Percentiles rank a stretch among this genome's conserved stretches.
Conservation (phyloP, 1,284 basidiomycete species). For the Porogramme epimiltina region DNA sequence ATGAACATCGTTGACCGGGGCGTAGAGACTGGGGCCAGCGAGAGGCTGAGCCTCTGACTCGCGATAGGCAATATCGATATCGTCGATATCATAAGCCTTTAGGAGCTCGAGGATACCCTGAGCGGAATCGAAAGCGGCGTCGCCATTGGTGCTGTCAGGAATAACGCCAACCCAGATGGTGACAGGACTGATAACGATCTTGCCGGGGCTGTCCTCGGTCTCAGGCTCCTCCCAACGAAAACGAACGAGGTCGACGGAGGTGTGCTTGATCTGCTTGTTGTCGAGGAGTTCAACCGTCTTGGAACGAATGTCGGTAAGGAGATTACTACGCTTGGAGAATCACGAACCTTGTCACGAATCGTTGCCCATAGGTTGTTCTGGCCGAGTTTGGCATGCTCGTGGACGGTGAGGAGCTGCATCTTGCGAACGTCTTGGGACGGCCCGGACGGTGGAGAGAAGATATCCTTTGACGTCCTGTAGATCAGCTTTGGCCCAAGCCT, state of each 20-base stretch:
- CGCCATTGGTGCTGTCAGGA: conserved; percentile 26
- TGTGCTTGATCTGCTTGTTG: conserved; percentile 27
- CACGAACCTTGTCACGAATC: conserved; percentile 38
- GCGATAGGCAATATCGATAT: conserved; percentile 39
- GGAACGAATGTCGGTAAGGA: conserved; percentile 35
- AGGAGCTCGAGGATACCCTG: conserved; percentile 27
- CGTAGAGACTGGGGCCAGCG: conserved; percentile 33
- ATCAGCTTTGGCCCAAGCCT: conserved; percentile 2
- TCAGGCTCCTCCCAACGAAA: conserved; percentile 8
- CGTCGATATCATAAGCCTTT: conserved; percentile 20
- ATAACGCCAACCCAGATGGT: conserved; percentile 35
- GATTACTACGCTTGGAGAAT: conserved; percentile 33
- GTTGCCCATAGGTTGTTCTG: conserved; percentile 28
- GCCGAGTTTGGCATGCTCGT: background rate
- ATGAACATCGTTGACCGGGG: conserved; percentile 31
- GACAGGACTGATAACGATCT: conserved; percentile 6
- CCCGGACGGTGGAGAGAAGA: background rate
- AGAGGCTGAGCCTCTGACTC: conserved; percentile 30
- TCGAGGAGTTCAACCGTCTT: conserved; percentile 37
- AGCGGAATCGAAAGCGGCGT: conserved; percentile 23
- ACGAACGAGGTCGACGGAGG: conserved; percentile 39
- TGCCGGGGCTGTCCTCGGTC: no score
- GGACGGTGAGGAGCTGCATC: background rate
- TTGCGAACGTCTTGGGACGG: background rate
- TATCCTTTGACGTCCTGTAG: conserved; percentile 5